phyloP scores from a whole-genome alignment of 148 eudicot genomes.

The Silene latifolia region DNA sequence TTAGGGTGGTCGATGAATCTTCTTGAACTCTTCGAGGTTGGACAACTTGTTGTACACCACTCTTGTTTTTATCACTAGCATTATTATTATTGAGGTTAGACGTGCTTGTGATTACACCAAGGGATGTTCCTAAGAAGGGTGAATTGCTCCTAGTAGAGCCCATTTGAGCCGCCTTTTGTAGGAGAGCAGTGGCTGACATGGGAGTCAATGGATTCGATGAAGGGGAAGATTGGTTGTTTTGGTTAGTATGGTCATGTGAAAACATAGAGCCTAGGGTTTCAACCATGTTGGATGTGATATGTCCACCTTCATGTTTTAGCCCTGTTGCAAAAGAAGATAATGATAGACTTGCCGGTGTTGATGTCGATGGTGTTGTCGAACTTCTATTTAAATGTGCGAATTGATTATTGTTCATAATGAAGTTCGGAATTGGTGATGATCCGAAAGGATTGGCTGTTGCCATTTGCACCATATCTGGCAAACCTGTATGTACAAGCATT shows the following conservation, averaged over 20 bases:
- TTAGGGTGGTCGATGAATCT: background rate
- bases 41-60: too few relatives aligned
- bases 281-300: conserved; percentile 14
- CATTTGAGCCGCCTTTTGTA: conserved; percentile 88
- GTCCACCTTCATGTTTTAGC: conserved; percentile 31
- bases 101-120: conserved; percentile 43
- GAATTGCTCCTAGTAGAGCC: conserved; percentile 65
- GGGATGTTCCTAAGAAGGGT: conserved; percentile 37
- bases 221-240: conserved; percentile 8
- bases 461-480: conserved; percentile 56
- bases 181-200: conserved; percentile 92
- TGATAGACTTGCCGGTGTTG: conserved; percentile 35
- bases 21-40: background rate
- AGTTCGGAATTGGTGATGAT: conserved; percentile 38
- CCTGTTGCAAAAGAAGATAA: conserved; percentile 34
- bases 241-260: conserved; percentile 17
- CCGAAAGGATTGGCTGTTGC: conserved; percentile 37
- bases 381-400: conserved; percentile 20
- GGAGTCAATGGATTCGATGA: conserved; percentile 37
- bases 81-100: conserved; percentile 16
- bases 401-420: conserved; percentile 31
- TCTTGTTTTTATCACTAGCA: background rate
- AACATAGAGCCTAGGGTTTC: conserved; percentile 34
- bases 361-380: conserved; percentile 21
- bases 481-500: conserved; percentile 10